These are phyloP conservation scores for Stagonosporopsis tanaceti DNA, from an alignment of 2,329 filamentous ascomycete genomes.

Conservation along the genomic window DNA sequence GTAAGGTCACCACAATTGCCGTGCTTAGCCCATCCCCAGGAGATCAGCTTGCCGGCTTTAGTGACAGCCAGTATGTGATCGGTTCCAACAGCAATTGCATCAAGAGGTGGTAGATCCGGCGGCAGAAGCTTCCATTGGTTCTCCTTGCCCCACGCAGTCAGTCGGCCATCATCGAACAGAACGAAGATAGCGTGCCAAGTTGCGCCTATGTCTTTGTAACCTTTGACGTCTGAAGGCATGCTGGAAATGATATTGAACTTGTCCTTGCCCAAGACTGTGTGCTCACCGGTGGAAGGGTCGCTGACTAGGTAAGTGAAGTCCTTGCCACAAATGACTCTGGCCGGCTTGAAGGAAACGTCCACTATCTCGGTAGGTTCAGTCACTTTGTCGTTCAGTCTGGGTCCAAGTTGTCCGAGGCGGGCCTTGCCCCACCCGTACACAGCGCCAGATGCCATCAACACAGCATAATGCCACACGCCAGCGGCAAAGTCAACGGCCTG, in stretches of 20 bases:
- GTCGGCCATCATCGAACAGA: conserved; percentile 64
- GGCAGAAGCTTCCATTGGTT: conserved; percentile 85
- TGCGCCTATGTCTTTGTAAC: conserved; percentile 74
- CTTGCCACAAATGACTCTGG: conserved; percentile 76
- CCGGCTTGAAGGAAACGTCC: conserved; percentile 67
- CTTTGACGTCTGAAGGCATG: conserved; percentile 61
- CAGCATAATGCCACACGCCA: conserved; percentile 80
- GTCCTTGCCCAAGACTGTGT: conserved; percentile 75
- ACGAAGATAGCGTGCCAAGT: conserved; percentile 86
- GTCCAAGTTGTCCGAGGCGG: conserved; percentile 83
- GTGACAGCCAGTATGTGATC: conserved; percentile 85
- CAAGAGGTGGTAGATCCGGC: conserved; percentile 64
- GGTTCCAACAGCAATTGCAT: conserved; percentile 80
- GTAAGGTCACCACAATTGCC: conserved; percentile 79
- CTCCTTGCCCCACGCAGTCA: conserved; percentile 82
- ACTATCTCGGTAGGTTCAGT: conserved; percentile 28
- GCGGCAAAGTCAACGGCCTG: conserved; percentile 70
- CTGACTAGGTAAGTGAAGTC: conserved; percentile 82
- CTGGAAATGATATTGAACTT: conserved; percentile 72
- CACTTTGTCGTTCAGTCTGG: conserved; percentile 53
- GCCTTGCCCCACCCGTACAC: conserved; percentile 90
- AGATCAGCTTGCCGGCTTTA: conserved; percentile 70
- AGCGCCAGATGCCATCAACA: conserved; percentile 75
- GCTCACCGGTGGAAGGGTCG: conserved; percentile 61
- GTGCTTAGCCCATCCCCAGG: conserved; percentile 98